Evolutionary conservation across 495 filamentous ascomycete genomes (phyloP).

Genomic region (Jackrogersella multiformis): DNA sequence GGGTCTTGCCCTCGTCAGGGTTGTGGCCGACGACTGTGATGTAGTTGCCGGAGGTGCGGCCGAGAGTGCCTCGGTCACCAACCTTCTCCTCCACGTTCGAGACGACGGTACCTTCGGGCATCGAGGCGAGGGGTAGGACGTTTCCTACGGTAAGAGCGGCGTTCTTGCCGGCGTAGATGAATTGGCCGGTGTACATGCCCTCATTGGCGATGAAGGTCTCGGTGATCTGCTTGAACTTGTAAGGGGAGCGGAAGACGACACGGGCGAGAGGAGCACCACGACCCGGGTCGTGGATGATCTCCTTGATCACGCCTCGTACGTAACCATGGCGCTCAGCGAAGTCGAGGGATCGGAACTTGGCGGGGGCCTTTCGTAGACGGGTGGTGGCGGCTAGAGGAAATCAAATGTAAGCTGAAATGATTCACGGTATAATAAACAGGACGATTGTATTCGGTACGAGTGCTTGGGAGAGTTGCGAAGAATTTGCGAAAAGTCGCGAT

Average conservation of each 20-base stretch:
- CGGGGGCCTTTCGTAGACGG: slow-evolving; percentile 85
- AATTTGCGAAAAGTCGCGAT: slow-evolving; percentile 2
- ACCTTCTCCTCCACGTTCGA: slow-evolving; percentile 99
- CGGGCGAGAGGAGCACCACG: slow-evolving; percentile 97
- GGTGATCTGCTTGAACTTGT: slow-evolving; percentile 87
- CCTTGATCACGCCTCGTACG: slow-evolving; percentile 94
- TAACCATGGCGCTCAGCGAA: slow-evolving; percentile 97
- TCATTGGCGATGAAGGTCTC: slow-evolving; percentile 99
- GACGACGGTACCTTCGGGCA: slow-evolving; percentile 98
- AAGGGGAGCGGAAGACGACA: slow-evolving; percentile 93
- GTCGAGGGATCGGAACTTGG: slow-evolving; percentile 95
- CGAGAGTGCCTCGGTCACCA: slow-evolving; percentile 94
- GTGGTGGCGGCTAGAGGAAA: slow-evolving; percentile 64
- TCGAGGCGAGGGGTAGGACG: slow-evolving; percentile 88
- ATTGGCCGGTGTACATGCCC: slow-evolving; percentile 99
- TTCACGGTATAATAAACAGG: slow-evolving; percentile 16
- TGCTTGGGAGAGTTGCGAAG: too few relatives aligned
- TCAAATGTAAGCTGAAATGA: slow-evolving; percentile 32
- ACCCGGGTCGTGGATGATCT: slow-evolving; percentile 98
- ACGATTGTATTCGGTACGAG: slow-evolving; percentile 30
- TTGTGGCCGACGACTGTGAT: slow-evolving; percentile 99
- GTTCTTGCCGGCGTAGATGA: slow-evolving; percentile 99
- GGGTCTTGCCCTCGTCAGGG: slow-evolving; percentile 98
- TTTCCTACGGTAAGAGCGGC: slow-evolving; percentile 95
- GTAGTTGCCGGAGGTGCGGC: slow-evolving; percentile 98